Conservation (phyloP, 768 basidiomycete genomes). For the Phaffia tasmanica region DNA sequence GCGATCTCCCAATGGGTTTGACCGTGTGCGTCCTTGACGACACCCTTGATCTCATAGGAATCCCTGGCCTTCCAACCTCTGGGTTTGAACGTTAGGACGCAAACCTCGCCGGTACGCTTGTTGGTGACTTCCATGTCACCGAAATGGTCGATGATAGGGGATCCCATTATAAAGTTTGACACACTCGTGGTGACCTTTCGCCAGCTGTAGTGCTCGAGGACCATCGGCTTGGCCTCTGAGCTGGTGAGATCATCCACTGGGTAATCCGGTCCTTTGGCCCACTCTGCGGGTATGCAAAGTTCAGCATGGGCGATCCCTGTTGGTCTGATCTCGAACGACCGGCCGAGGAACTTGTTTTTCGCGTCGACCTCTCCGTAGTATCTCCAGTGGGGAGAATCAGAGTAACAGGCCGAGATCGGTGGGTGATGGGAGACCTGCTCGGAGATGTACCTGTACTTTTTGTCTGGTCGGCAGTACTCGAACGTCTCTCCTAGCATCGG, state of each 20-base stretch:
- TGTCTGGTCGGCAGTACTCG: slow-evolving; percentile 78
- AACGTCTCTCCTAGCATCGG: slow-evolving; percentile 64
- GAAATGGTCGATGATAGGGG: slow-evolving; percentile 73
- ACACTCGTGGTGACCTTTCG: slow-evolving; percentile 80
- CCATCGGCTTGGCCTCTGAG: slow-evolving; percentile 40
- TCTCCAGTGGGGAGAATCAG: slow-evolving; percentile 75
- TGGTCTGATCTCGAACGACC: slow-evolving; percentile 89
- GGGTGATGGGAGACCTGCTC: slow-evolving; percentile 59
- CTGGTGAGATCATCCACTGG: slow-evolving; percentile 25
- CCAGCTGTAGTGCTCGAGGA: slow-evolving; percentile 83
- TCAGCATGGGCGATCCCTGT: slow-evolving; percentile 89
- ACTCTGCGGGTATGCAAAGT: slow-evolving; percentile 58
- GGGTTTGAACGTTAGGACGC: slow-evolving; percentile 87
- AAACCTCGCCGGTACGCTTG: slow-evolving; percentile 77
- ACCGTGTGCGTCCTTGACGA: slow-evolving; percentile 57
- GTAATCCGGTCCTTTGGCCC: slow-evolving; percentile 38
- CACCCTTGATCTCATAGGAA: slow-evolving; percentile 83
- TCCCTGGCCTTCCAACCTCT: slow-evolving; percentile 87
- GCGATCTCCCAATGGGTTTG: slow-evolving; percentile 74
- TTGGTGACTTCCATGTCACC: slow-evolving; percentile 88
- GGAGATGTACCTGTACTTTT: slow-evolving; percentile 80
- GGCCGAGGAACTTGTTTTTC: slow-evolving; percentile 92
- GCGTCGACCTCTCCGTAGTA: slow-evolving; percentile 94
- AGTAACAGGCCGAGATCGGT: slow-evolving; percentile 91
- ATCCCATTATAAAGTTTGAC: slow-evolving; percentile 80